A percentile compares a stretch with the other conserved stretches of the same genome.
Conservation (phyloP, 2,329 filamentous ascomycete species). For the Cladorrhinum sp. region DNA sequence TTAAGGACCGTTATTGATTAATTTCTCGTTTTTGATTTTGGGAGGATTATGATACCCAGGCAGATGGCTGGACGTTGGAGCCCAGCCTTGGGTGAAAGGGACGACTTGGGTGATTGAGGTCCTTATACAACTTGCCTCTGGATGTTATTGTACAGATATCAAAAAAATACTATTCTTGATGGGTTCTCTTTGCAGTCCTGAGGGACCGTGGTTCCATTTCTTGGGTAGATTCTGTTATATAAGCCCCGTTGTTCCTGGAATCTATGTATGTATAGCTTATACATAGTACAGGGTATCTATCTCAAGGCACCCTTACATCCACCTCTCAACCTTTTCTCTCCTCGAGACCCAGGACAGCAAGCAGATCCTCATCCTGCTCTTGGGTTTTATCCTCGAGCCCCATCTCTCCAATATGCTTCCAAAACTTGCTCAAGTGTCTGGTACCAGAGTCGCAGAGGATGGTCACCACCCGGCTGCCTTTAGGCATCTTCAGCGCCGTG, state of each 20-base stretch:
- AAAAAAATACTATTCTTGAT: too few species aligned
- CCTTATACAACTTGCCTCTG: neutral
- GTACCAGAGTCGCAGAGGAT: conserved; percentile 83
- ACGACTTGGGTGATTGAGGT: neutral
- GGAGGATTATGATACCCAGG: neutral
- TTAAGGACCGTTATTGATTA: neutral
- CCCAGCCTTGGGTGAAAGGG: neutral
- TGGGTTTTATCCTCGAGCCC: conserved; percentile 60
- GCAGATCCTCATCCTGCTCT: conserved; percentile 42
- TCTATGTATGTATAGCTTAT: neutral
- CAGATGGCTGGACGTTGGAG: neutral
- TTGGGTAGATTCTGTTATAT: neutral
- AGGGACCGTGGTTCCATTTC: too few species aligned
- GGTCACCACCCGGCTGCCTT: conserved; percentile 69
- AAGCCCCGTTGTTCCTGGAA: too few species aligned
- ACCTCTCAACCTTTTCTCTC: neutral
- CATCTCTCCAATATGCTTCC: conserved; percentile 68
- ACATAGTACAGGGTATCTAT: neutral
- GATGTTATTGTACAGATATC: neutral
- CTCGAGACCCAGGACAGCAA: conserved; percentile 49
- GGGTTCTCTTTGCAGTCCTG: too few species aligned
- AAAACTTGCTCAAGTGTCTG: conserved; percentile 81
- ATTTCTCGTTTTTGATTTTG: neutral
- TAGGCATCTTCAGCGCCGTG: conserved; percentile 61
- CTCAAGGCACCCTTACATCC: neutral